phyloP scores from a whole-genome alignment of 2,329 filamentous ascomycete species.

The Peltaster fructicola region DNA sequence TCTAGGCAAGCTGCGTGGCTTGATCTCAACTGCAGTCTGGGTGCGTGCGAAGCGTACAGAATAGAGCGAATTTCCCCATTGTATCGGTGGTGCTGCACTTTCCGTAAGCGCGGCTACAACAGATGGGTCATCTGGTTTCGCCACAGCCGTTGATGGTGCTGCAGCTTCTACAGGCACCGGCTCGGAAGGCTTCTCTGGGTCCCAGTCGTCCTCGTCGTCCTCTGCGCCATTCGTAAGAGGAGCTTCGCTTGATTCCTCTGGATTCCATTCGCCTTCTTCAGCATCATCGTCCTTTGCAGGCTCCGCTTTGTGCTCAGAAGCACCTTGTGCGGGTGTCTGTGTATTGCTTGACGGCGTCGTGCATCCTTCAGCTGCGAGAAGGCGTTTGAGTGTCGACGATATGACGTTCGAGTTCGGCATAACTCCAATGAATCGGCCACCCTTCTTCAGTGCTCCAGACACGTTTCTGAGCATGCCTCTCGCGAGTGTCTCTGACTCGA shows the following conservation, averaged over 20 bases:
- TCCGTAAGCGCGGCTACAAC: slow-evolving; percentile 18
- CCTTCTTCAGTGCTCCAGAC: slow-evolving; percentile 75
- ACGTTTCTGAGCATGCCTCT: slow-evolving; percentile 89
- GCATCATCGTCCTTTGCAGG: too few relatives aligned
- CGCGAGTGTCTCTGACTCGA: slow-evolving; percentile 79
- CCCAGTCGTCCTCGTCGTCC: slow-evolving; percentile 19
- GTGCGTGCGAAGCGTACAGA: slow-evolving; percentile 71
- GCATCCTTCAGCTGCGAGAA: slow-evolving; percentile 44
- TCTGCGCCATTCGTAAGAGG: slow-evolving; percentile 9
- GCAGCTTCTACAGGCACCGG: slow-evolving; percentile 14
- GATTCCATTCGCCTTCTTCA: slow-evolving; percentile 19
- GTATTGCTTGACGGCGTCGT: slow-evolving; percentile 26
- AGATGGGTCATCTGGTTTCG: too few relatives aligned
- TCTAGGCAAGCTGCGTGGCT: slow-evolving; percentile 42
- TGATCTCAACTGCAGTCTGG: slow-evolving; percentile 13
- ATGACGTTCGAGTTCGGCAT: slow-evolving; percentile 96
- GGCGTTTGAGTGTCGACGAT: slow-evolving; percentile 56
- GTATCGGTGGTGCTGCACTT: slow-evolving; percentile 25
- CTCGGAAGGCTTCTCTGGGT: slow-evolving; percentile 28
- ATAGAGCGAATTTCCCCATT: slow-evolving; percentile 92
- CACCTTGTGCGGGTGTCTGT: slow-evolving; percentile 5
- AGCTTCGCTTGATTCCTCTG: slow-evolving; percentile 28
- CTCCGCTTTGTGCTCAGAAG: neutral
- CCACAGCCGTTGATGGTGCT: too few relatives aligned
- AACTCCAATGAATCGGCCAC: slow-evolving; percentile 81